Percentiles rank a stretch among this genome's conserved stretches.
Conservation (phyloP, 257 asterid genomes). For the Knoxia roxburghii region DNA sequence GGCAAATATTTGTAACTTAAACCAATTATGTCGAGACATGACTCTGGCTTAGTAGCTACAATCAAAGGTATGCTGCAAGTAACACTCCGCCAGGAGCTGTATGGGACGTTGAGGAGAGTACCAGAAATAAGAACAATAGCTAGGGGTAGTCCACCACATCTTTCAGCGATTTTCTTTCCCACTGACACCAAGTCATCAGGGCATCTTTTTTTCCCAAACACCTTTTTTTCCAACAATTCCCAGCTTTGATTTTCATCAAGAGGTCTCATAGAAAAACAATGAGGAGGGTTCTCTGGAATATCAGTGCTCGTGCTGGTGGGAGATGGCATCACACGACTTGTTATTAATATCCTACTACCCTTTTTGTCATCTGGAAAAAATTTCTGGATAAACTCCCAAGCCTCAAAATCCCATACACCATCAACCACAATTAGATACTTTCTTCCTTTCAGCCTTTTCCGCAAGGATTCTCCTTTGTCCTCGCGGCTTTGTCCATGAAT, state of each 20-base stretch:
- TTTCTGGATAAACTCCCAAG: background rate
- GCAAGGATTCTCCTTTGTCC: background rate
- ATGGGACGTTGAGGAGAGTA: background rate
- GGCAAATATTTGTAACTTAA: slow-evolving; percentile 30
- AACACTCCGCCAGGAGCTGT: slow-evolving; percentile 1
- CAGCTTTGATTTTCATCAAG: slow-evolving; percentile 4
- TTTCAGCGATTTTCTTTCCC: slow-evolving; percentile 13
- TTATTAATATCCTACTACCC: background rate
- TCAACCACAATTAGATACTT: slow-evolving; percentile 3
- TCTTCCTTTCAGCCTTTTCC: background rate
- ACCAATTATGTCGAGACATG: slow-evolving; percentile 9
- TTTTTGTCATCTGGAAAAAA: background rate
- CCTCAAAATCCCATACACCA: background rate
- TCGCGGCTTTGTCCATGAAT: background rate
- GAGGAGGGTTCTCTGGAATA: slow-evolving; percentile 5
- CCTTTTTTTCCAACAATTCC: slow-evolving; percentile 10
- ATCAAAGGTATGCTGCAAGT: background rate
- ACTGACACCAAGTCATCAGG: background rate
- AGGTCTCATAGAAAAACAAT: slow-evolving; percentile 1
- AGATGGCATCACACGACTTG: background rate
- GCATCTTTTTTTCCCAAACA: background rate
- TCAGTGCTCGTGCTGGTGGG: background rate
- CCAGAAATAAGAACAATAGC: slow-evolving; percentile 13
- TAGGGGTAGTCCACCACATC: slow-evolving; percentile 13
- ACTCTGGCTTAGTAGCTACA: slow-evolving; percentile 5